phyloP scores from a whole-genome alignment of 1,284 basidiomycete species.

The Malassezia obtusa region DNA sequence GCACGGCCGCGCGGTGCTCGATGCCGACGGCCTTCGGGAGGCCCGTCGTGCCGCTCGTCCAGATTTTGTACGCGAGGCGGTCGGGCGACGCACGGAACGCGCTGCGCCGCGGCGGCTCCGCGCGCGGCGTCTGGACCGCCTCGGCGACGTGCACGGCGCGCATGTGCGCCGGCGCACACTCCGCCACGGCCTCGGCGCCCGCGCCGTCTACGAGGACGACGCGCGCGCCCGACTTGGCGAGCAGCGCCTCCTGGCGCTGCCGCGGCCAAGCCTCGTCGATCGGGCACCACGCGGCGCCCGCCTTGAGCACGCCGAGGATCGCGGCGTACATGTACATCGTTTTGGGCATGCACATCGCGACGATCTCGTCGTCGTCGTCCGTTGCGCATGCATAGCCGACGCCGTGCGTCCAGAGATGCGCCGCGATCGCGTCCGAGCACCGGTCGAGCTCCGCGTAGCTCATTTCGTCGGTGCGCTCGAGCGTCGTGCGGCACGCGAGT shows the following conservation, averaged over 20 bases:
- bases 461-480: slow-evolving; percentile 21
- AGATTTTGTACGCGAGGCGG: slow-evolving; percentile 39
- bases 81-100: background rate
- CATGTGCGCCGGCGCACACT: slow-evolving; percentile 15
- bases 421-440: slow-evolving; percentile 26
- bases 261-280: slow-evolving; percentile 48
- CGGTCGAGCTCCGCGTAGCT: slow-evolving; percentile 34
- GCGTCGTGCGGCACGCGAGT: slow-evolving; percentile 33
- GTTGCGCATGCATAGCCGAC: slow-evolving; percentile 22
- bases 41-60: slow-evolving; percentile 49
- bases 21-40: slow-evolving; percentile 48
- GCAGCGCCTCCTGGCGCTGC: slow-evolving; percentile 40
- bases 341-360: slow-evolving; percentile 40
- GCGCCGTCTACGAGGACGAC: slow-evolving; percentile 27
- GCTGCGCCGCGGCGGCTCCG: slow-evolving; percentile 2
- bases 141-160: slow-evolving; percentile 26
- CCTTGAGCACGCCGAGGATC: slow-evolving; percentile 39
- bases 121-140: background rate
- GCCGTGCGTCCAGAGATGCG: slow-evolving; percentile 24
- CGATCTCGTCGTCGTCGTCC: slow-evolving; percentile 24
- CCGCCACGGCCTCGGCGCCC: slow-evolving; percentile 18
- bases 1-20: slow-evolving; percentile 42
- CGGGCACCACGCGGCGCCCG: slow-evolving; percentile 49
- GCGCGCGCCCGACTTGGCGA: slow-evolving; percentile 37
- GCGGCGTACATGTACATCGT: slow-evolving; percentile 36